These are phyloP conservation scores for Vanderwaltozyma yarrowii DNA, from an alignment of 805 yeast genomes.

Conservation along the genomic window DNA sequence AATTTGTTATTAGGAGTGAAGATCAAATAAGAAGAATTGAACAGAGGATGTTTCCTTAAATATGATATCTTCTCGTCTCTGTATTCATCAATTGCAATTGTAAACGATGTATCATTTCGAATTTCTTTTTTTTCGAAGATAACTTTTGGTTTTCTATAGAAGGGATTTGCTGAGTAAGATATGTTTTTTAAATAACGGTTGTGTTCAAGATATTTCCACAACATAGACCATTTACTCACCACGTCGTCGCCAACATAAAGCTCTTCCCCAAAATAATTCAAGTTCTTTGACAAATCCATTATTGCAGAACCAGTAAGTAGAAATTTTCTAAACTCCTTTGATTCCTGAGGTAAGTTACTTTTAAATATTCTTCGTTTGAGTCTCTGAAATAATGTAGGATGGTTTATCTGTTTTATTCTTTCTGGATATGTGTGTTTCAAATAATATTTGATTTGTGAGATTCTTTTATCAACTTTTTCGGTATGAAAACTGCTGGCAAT, in stretches of 20 bases:
- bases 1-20: background rate
- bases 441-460: background rate
- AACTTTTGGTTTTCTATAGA: background rate
- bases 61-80: background rate
- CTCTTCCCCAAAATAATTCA: too few species aligned
- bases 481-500: background rate
- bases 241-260: too few species aligned
- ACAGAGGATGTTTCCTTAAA: background rate
- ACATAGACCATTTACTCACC: too few species aligned
- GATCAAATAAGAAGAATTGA: background rate
- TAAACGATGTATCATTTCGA: background rate
- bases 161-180: background rate
- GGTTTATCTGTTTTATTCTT: background rate
- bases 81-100: background rate
- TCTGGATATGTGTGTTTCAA: background rate
- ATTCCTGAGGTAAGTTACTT: background rate
- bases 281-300: too few species aligned
- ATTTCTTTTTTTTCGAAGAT: background rate
- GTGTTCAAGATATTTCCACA: too few species aligned
- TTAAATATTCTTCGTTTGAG: background rate
- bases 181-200: background rate
- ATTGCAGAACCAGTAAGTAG: background rate
- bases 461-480: background rate
- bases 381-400: background rate
- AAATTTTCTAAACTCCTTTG: background rate